A percentile compares a stretch with the other conserved stretches of the same genome.
Conservation (phyloP, 495 filamentous ascomycete genomes). For the Penicillium egyptiacum region DNA sequence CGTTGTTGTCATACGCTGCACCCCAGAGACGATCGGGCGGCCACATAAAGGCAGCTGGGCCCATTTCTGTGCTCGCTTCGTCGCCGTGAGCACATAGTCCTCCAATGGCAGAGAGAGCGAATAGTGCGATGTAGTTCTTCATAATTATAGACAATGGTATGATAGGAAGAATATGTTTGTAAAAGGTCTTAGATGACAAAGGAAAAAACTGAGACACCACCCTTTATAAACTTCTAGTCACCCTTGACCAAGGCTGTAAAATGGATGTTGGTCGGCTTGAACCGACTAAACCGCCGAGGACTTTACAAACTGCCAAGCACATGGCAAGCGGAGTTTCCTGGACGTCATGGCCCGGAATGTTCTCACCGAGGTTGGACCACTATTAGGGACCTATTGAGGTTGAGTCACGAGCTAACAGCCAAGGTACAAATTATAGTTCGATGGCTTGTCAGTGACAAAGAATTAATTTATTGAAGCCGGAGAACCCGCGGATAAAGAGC, state of each 20-base stretch:
- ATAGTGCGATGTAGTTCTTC: constrained; percentile 6
- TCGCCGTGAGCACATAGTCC: constrained; percentile 7
- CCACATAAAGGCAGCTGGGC: constrained; percentile 55
- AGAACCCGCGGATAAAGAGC: background rate
- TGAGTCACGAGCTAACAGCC: background rate
- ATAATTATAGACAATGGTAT: background rate
- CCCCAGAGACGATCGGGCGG: constrained; percentile 49
- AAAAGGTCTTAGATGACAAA: background rate
- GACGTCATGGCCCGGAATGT: background rate
- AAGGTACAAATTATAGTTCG: background rate
- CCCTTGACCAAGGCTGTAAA: background rate
- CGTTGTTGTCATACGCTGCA: constrained; percentile 44
- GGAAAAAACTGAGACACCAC: background rate
- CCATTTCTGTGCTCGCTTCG: constrained; percentile 41
- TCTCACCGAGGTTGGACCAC: background rate
- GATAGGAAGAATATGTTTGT: background rate
- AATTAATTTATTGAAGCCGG: background rate
- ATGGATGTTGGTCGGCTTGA: background rate
- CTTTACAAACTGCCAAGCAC: background rate
- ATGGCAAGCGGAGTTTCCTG: background rate
- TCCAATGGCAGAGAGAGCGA: constrained; percentile 10
- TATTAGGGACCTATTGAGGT: background rate
- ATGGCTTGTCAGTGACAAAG: background rate
- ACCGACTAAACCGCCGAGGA: background rate
- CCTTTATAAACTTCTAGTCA: background rate